These are phyloP conservation scores for Casuarina glauca DNA, from an alignment of 306 rosid species.

Conservation along the genomic window DNA sequence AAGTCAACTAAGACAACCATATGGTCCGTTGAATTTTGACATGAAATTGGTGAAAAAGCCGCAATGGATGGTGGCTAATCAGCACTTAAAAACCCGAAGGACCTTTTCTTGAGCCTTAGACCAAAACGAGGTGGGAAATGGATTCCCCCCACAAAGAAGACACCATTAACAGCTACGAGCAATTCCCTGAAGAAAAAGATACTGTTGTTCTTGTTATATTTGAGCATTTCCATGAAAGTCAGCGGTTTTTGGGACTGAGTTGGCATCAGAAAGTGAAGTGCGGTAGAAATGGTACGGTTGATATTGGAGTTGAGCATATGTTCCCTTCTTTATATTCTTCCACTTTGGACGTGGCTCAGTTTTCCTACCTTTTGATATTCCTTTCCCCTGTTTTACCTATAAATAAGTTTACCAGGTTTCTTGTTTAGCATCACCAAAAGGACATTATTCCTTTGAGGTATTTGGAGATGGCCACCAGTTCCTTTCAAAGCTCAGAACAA, in stretches of 20 bases:
- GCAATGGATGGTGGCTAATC: neutral
- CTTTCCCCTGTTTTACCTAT: neutral
- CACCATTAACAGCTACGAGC: neutral
- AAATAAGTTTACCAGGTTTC: neutral
- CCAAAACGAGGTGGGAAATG: neutral
- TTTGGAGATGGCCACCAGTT: conserved; percentile 21
- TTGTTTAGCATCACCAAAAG: neutral
- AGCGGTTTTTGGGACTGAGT: neutral
- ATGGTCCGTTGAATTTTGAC: neutral
- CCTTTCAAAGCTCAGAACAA: conserved; percentile 5
- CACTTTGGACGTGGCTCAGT: conserved; percentile 16
- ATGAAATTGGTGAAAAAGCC: neutral
- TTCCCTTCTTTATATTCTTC: conserved; percentile 15
- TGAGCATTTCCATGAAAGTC: neutral
- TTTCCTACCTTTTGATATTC: neutral
- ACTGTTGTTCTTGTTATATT: neutral
- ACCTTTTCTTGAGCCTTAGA: neutral
- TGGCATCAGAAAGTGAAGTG: conserved; percentile 16
- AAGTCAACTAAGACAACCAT: conserved; percentile 4
- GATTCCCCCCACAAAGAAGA: neutral
- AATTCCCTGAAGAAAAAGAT: neutral
- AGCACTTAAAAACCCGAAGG: neutral
- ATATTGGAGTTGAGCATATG: conserved; percentile 9
- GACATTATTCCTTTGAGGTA: neutral
- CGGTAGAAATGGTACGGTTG: conserved; percentile 1